Percentiles rank a stretch among this genome's conserved stretches.
phyloP scores from a whole-genome alignment of 1,139 yeast species.

The Scheffersomyces parashehatae region DNA sequence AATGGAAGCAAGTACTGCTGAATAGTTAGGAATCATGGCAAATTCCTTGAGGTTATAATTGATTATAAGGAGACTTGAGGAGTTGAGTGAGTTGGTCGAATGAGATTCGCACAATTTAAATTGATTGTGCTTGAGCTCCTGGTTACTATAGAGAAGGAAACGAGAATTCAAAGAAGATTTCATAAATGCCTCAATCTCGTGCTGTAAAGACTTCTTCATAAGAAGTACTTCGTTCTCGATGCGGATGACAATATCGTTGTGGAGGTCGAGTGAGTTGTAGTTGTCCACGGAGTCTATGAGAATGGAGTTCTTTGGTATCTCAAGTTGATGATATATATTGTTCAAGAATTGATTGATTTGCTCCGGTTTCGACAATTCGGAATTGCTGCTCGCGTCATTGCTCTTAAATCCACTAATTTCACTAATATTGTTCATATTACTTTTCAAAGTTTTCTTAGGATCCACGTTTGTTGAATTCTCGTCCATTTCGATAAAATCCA shows the following conservation, averaged over 20 bases:
- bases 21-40: constrained; percentile 38
- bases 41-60: constrained; percentile 34
- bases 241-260: constrained; percentile 17
- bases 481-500: constrained; percentile 37
- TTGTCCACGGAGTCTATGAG: constrained; percentile 28
- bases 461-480: constrained; percentile 22
- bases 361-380: constrained; percentile 1
- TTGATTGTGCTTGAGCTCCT: constrained; percentile 28
- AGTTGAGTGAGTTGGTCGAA: constrained; percentile 10
- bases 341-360: constrained; percentile 13
- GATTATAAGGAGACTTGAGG: constrained; percentile 19
- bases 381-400: neutral
- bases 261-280: constrained; percentile 31
- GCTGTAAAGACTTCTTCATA: constrained; percentile 31
- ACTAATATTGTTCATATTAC: neutral
- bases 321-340: constrained; percentile 24
- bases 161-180: constrained; percentile 21
- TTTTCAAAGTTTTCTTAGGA: constrained; percentile 15
- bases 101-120: constrained; percentile 31
- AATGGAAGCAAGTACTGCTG: constrained; percentile 25
- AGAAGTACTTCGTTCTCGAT: constrained; percentile 36
- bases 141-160: constrained; percentile 23
- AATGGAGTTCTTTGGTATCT: constrained; percentile 31
- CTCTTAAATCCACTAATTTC: neutral
- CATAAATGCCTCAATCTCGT: constrained; percentile 31